Evolutionary conservation across 148 eudicot species (phyloP), one percentile per base, ranked within the genome.

Genomic region (Agrostemma githago): DNA sequence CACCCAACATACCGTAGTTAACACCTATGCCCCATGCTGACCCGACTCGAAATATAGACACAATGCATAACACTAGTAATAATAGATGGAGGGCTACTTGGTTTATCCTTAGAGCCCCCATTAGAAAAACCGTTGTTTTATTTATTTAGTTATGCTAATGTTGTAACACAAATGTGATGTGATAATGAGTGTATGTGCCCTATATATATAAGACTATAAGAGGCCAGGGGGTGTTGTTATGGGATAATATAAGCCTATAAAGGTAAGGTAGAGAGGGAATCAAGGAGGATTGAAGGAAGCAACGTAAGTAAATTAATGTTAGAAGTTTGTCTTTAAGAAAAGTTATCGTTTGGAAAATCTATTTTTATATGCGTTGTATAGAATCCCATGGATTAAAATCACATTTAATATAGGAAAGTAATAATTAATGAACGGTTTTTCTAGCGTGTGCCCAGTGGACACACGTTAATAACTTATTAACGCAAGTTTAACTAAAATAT

Each of bases 1-100:
- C 81, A 4, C 77, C 97, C 17, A 87, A 57, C 4, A 79, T 89
- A 64, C 93, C 97, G 61, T 91, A 91, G 82, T 91, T 89, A 26
- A 86, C 86, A 3, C 97, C 97, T 71, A 91, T 67, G 67, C 73
- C 62, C 82, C 72, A 70, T 9, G 69, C 82, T 3, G 82, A 62
- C 11, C 10, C 16, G 5, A 46, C 61, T 5, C 37, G 65, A 19
- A 70, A 16, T 48, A 70, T 38, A 48, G 76, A 66, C 41, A 66
- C 53, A 51, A 46, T 34, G 6, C 6, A 46, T 15, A 3, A 39
- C 21, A 14, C 8, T 53, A 53, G 46, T n/a, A 66, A 46, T 10
- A 69, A 58, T 6, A 14, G 14, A 14, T 4, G 38, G 17, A 26
- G 42, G 40, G 37, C 8, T 10, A 43, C 11, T 16, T 40, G 53